Conservation (phyloP, 768 basidiomycete genomes). For the Boletus speciosus region DNA sequence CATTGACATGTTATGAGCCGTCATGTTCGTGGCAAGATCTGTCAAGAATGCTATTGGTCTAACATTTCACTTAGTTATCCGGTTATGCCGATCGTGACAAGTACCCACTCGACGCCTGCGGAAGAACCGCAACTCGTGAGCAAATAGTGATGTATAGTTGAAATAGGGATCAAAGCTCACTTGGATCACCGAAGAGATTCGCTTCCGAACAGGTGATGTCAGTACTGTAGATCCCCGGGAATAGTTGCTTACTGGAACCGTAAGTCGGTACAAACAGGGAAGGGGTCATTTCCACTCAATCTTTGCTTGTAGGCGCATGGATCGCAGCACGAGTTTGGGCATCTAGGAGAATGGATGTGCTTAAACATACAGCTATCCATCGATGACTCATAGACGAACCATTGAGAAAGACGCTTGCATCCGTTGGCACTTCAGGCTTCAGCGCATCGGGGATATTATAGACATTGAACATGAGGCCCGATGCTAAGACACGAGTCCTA, state of each 20-base stretch:
- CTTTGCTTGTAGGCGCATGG: no score
- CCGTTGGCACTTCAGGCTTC: neutral
- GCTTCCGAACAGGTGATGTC: no score
- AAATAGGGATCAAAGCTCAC: slow-evolving; percentile 19
- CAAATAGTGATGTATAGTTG: neutral
- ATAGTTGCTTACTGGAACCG: no score
- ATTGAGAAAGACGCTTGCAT: neutral
- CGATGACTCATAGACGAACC: neutral
- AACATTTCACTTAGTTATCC: neutral
- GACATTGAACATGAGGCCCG: slow-evolving; percentile 36
- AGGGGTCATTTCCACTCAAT: no score
- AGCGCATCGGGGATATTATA: slow-evolving; percentile 39
- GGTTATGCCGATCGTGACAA: neutral
- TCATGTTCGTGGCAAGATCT: slow-evolving; percentile 60
- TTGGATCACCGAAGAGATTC: slow-evolving; percentile 25
- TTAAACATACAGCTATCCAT: neutral
- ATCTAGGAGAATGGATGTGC: no score
- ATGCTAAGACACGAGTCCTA: neutral
- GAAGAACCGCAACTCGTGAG: neutral
- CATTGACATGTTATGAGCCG: slow-evolving; percentile 44
- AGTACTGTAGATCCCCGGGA: no score
- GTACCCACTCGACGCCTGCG: slow-evolving; percentile 35
- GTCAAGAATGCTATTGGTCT: slow-evolving; percentile 63
- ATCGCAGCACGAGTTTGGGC: no score
- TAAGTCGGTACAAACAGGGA: no score